Evolutionary conservation across 1,284 basidiomycete genomes (phyloP), one percentile per base, ranked within the genome.

Genomic region (Ganoderma leucocontextum): DNA sequence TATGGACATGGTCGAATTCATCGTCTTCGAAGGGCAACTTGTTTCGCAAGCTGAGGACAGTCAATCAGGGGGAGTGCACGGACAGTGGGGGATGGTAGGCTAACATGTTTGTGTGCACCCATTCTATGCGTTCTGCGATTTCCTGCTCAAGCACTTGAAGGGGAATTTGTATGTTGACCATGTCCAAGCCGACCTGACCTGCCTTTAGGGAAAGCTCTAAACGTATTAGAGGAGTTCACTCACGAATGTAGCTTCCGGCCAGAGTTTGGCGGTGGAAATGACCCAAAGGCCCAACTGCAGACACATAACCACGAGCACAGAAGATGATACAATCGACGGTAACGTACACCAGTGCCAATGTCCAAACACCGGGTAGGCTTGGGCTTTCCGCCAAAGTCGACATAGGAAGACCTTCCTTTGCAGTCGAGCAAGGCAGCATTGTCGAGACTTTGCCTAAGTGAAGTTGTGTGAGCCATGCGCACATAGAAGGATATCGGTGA

Each of bases 21-120:
- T 93, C 90, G 67, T 93, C 92, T 19, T 92, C 90, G 74, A 93
- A 93, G 1, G 92, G 92, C 15, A 93, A 82, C 72, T 85, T 89
- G 10, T 87, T 91, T 49, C 91, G 90, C 72, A 93, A 78, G 78
- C 92, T 93, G 70, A 25, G 63, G n/a, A 59, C 33, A 33, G 44
- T 41, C 67, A 41, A 55, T 52, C 47, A 49, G 22, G 12, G 22
- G 22, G 29, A 61, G 57, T 67, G 67, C 44, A 64, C 62, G n/a
- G 57, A 33, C 25, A 60, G 33, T 35, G 62, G 36, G 13, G 44
- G 22, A 36, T 60, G 69, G 68, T 17, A 29, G 6, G 80, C 88
- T 72, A 76, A 92, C 91, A 93, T 91, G 74, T 93, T 93, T 25
- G 91, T 91, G 72, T 92, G 89, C 38, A 86, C 81, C 91, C 91